phyloP scores from a whole-genome alignment of 768 basidiomycete genomes.

The Scleroderma bovista region DNA sequence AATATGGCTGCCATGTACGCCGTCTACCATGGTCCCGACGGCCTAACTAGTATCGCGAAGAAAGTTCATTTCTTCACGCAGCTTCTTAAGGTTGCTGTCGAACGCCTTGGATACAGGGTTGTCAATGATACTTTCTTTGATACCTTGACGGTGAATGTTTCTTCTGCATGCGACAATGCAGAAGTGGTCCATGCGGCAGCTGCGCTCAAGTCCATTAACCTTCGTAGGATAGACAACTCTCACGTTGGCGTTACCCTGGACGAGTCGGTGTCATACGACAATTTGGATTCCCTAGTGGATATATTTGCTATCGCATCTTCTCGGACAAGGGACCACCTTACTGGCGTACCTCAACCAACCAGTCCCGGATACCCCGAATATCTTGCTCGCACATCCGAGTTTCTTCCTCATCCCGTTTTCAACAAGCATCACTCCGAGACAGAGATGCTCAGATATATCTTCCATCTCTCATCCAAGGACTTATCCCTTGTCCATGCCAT shows the following conservation, averaged over 20 bases:
- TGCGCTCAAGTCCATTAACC: conserved; percentile 65
- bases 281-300: conserved; percentile 73
- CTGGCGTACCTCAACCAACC: conserved; percentile 42
- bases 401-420: conserved; percentile 85
- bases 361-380: conserved; percentile 43
- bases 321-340: conserved; percentile 38
- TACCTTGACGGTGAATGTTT: conserved; percentile 77
- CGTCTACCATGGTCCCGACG: conserved; percentile 90
- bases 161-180: conserved; percentile 48
- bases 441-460: conserved; percentile 95
- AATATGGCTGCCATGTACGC: conserved; percentile 99
- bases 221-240: conserved; percentile 68
- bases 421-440: conserved; percentile 98
- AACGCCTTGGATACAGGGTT: conserved; percentile 68
- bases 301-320: conserved; percentile 71
- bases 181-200: conserved; percentile 67
- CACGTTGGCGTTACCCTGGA: conserved; percentile 88
- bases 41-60: conserved; percentile 76
- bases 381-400: conserved; percentile 59
- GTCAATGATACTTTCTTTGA: conserved; percentile 83
- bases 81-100: conserved; percentile 61
- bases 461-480: conserved; percentile 91
- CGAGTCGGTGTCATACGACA: conserved; percentile 75
- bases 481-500: conserved; percentile 92
- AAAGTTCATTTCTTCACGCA: conserved; percentile 89